A percentile compares a stretch with the other conserved stretches of the same genome.
Evolutionary conservation across 73 alveolate genomes (phyloP).

Genomic region (Tetrahymena elliotti): DNA sequence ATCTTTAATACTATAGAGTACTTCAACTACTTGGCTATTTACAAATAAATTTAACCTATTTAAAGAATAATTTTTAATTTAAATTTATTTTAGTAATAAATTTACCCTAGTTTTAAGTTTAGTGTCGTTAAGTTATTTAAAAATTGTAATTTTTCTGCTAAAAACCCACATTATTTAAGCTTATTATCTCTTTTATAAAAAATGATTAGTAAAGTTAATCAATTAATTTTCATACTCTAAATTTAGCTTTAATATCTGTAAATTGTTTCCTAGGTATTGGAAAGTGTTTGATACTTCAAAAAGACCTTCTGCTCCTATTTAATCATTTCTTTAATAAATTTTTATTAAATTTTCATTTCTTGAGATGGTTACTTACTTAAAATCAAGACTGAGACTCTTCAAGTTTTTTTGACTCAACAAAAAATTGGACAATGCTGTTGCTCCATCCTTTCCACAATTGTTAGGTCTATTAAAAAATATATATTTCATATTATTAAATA

Average conservation of each 20-base stretch:
- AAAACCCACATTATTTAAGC: neutral
- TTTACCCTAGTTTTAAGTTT: neutral
- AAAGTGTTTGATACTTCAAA: neutral
- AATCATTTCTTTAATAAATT: neutral
- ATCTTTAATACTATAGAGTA: neutral
- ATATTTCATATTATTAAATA: neutral
- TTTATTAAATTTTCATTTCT: neutral
- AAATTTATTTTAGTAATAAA: neutral
- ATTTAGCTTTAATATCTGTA: neutral
- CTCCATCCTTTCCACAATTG: neutral
- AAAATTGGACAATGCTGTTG: neutral
- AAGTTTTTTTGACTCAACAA: neutral
- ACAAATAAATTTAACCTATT: neutral
- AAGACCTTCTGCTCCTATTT: neutral
- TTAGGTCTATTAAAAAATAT: neutral
- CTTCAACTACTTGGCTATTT: neutral
- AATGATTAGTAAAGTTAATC: neutral
- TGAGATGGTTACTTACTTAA: neutral
- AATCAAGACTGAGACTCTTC: neutral
- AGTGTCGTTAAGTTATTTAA: neutral
- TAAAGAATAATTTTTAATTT: neutral
- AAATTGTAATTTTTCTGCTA: neutral
- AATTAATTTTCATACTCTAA: neutral
- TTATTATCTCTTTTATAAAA: neutral
- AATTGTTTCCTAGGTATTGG: neutral